Base-by-base conservation (phyloP, 805 yeast species). In the Metschnikowia cerradonensis region DNA sequence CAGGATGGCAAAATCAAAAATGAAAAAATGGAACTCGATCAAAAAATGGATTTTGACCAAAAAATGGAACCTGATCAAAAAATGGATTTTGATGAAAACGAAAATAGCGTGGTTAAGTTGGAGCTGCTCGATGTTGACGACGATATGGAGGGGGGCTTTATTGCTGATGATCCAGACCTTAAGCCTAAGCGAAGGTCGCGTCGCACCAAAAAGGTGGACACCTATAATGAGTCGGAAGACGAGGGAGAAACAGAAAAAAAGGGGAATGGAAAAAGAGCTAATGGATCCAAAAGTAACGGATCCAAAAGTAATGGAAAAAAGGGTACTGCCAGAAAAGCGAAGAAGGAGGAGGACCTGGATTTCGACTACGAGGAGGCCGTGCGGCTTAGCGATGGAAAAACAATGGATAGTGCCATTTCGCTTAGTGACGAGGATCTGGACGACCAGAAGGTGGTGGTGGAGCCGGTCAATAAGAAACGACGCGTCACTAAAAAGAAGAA, bases 401-500 rank as follows among this genome's bases (percentile, higher is more conserved):
- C 42, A 6, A 45, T 31, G 20, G 48, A 30, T 6, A 59, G 49
- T 7, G 70, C 72, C 6, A 68, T 69, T 11, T 47, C 51, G 10
- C 52, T 68, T 35, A 60, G 66, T 2, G 72, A 67, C n/a, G 63
- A 55, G 6, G 68, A 64, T 19, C 49, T 50, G 41, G 58, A 52
- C 8, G 50, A 53, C 4, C 52, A 52, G 46, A 41, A 36, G 14
- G 43, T 52, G 22, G 42, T 37, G 8, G 47, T 45, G 14, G 51
- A 52, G 13, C 59, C 58, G 4, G 49, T 54, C 10, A 59, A 54
- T 38, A 64, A 64, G 43, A 64, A 63, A 53, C 58, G 63, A 53
- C 51, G 58, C 41, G 47, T 58, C 20, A 41, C 60, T 14, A 52
- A 64, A 19, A 70, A 67, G 56, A 67, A 70, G 57, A 68, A 71